Conservation (phyloP, 208 protist genomes). For the Tritrichomonas musculus region DNA sequence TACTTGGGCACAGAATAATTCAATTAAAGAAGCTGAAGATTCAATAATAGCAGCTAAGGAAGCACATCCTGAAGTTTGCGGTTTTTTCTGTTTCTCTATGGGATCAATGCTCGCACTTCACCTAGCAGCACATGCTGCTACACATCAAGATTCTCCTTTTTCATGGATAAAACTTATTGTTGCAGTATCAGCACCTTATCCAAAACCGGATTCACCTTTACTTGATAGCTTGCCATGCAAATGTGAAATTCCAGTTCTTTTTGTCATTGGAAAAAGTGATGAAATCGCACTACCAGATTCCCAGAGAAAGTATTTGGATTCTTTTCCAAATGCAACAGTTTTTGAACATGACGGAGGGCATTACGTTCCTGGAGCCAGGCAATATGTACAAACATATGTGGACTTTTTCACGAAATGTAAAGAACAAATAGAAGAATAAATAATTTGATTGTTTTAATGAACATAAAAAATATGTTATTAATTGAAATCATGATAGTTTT, state of each 20-base stretch:
- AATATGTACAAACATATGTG: neutral
- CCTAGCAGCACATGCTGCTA: neutral
- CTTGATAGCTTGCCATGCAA: neutral
- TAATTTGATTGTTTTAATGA: no score
- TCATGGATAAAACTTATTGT: conserved; percentile 23
- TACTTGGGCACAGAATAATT: neutral
- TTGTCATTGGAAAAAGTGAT: neutral
- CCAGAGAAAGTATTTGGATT: neutral
- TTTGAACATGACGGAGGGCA: neutral
- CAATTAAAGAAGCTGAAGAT: neutral
- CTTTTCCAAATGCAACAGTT: neutral
- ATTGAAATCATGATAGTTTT: no score
- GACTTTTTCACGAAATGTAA: neutral
- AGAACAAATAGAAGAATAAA: no score
- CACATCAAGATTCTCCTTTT: neutral
- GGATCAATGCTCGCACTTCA: conserved; percentile 20
- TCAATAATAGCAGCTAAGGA: neutral
- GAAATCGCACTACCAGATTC: neutral
- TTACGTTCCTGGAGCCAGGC: neutral
- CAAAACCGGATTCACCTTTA: neutral
- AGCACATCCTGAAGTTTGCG: neutral
- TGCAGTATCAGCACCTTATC: neutral
- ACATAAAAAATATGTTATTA: no score
- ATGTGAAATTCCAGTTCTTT: neutral
- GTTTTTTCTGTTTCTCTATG: conserved; percentile 16